Evolutionary conservation across 176 grass and related monocot genomes (phyloP), one percentile per base, ranked within the genome.

Genomic region (Oryza meridionalis): DNA sequence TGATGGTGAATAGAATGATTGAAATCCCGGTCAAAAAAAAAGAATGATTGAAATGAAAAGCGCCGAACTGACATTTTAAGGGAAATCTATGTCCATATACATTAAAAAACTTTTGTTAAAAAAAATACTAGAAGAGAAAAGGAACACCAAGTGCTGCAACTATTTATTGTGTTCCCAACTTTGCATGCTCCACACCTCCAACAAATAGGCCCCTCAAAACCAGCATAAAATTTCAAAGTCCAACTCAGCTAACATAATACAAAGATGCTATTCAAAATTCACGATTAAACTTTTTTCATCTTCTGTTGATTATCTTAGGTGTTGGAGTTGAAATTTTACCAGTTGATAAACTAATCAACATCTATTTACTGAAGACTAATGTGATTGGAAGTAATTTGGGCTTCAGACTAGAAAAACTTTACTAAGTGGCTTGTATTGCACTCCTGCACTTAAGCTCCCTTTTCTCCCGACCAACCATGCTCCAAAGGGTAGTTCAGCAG

Each of bases 381-480:
- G 50, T 35, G 11, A 82, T 53, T 21, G 58, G 42, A 15, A 82
- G 17, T 16, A 45, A 63, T 51, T 61, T 82, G n/a, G 0, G 38
- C 59, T 85, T 65, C 19, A 85, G 24, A 63, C 17, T 14, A 69
- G 35, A 77, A 77, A 76, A 37, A 93, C 92, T 93, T 93, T 69
- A 97, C 95, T 66, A 69, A 81, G 71, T 73, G 86, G 90, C 72
- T 88, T 94, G 82, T 91, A 97, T 70, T 92, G 81, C 77, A 94
- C 19, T 84, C 95, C 95, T 81, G 83, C 84, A 88, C 81, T 91
- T 80, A 97, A 81, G 62, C 89, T 88, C 58, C 92, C 95, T 58
- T 40, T 84, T 82, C 86, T 93, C 31, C 82, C 88, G 49, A 93
- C 92, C 72, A 97, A 84, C 95, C 95, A 97, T 82, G 86, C 86